Percentiles rank a stretch among this genome's conserved stretches.
phyloP scores from a whole-genome alignment of 345 rosid genomes.

The Aegle marmelos region DNA sequence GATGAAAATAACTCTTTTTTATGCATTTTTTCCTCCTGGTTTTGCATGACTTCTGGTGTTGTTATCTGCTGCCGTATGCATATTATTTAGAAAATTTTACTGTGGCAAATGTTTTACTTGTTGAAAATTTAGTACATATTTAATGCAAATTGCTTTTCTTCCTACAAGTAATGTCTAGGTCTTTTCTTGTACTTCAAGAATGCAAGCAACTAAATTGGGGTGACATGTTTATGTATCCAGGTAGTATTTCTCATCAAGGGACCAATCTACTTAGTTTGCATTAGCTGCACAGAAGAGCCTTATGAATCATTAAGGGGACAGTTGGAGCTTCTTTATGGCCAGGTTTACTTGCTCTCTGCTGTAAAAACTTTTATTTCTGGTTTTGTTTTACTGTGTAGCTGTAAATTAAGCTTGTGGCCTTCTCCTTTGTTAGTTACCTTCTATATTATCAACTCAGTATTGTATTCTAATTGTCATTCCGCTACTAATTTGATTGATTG shows the following conservation, averaged over 20 bases:
- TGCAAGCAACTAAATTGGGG: not conserved
- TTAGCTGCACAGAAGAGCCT: slow-evolving; percentile 96
- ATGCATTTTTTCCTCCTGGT: not conserved
- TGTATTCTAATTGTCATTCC: slow-evolving; percentile 1
- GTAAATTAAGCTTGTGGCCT: not conserved
- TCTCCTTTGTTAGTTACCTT: not conserved
- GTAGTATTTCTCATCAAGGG: slow-evolving; percentile 98
- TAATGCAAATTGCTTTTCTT: not conserved
- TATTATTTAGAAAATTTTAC: not conserved
- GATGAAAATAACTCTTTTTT: not conserved
- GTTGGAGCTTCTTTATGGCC: slow-evolving; percentile 93
- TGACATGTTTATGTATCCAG: slow-evolving; percentile 33
- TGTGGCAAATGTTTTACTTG: not conserved
- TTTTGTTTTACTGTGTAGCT: not conserved
- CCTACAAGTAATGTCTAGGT: not conserved
- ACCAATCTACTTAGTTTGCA: slow-evolving; percentile 95
- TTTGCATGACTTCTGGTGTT: not conserved
- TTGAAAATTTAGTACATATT: not conserved
- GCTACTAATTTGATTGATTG: slow-evolving; percentile 16
- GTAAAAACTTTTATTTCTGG: not conserved
- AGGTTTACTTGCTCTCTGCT: slow-evolving; percentile 46
- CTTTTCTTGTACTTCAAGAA: slow-evolving; percentile 8
- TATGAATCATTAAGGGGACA: slow-evolving; percentile 83
- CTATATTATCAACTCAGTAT: not conserved
- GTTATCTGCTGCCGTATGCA: not conserved